phyloP scores from a whole-genome alignment of 169 alveolate species.

The Eimeria acervulina region DNA sequence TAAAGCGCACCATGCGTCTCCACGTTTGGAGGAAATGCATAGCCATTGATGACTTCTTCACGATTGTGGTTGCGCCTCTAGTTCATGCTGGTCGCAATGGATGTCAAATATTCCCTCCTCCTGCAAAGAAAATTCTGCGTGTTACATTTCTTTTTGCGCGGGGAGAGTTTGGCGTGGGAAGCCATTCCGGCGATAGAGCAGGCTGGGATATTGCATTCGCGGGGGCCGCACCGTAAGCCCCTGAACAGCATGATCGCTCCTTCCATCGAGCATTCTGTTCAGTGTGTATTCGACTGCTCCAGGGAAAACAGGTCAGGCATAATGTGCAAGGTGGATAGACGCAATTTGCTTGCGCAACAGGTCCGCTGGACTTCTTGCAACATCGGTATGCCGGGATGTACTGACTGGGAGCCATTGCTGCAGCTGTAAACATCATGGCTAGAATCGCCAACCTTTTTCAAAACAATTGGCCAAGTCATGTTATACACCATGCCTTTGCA shows the following conservation, averaged over 20 bases:
- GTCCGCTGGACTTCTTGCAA: not conserved
- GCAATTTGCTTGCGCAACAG: constrained; percentile 6
- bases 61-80: not conserved
- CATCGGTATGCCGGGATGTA: not conserved
- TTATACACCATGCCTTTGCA: not conserved
- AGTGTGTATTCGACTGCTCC: not conserved
- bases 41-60: not conserved
- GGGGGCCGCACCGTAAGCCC: not conserved
- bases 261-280: not conserved
- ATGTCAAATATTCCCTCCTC: not conserved
- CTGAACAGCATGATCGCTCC: not conserved
- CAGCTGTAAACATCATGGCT: not conserved
- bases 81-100: not conserved
- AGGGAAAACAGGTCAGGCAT: not conserved
- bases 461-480: not conserved
- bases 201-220: not conserved
- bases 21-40: not conserved
- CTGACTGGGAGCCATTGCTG: not conserved
- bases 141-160: not conserved
- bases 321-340: not conserved
- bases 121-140: too few relatives aligned
- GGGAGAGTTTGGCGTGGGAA: not conserved
- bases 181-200: not conserved
- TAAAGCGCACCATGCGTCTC: not conserved
- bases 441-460: not conserved